phyloP scores from a whole-genome alignment of 2,329 filamentous ascomycete species.

The Xylaria sp. region DNA sequence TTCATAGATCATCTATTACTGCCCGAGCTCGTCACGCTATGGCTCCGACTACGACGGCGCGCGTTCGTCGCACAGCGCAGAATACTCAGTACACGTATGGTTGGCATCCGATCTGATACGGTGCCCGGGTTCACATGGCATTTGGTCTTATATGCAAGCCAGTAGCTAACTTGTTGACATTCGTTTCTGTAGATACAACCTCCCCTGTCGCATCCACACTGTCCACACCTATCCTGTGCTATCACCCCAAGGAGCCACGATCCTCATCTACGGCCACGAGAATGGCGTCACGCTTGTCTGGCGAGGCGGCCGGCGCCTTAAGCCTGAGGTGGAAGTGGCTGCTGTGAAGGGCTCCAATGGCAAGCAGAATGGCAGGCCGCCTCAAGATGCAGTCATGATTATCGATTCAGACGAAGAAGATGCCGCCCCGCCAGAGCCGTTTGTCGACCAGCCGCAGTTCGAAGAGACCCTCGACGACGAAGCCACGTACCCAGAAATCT shows the following conservation, averaged over 20 bases:
- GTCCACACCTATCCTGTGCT: conserved; percentile 70
- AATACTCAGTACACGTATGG: conserved; percentile 53
- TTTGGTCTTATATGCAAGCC: not conserved
- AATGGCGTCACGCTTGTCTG: conserved; percentile 70
- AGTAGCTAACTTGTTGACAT: conserved; percentile 26
- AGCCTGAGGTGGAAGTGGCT: conserved; percentile 53
- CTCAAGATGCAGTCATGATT: conserved; percentile 67
- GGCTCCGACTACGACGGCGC: conserved; percentile 46
- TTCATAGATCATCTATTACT: not conserved
- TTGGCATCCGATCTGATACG: not conserved
- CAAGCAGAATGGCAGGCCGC: conserved; percentile 62
- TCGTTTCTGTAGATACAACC: conserved; percentile 61
- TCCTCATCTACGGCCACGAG: conserved; percentile 72
- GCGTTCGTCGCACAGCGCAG: conserved; percentile 51
- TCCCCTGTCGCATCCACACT: conserved; percentile 67
- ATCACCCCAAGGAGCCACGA: conserved; percentile 70
- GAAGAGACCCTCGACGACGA: conserved; percentile 62
- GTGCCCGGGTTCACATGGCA: not conserved
- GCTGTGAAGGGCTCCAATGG: conserved; percentile 47
- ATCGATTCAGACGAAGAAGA: conserved; percentile 72
- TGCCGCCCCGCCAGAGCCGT: conserved; percentile 45
- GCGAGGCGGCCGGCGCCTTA: conserved; percentile 71
- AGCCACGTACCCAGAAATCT: conserved; percentile 63
- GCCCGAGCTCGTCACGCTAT: conserved; percentile 34
- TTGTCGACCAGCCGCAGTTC: conserved; percentile 67